Conservation (phyloP, 257 asterid genomes). For the Handroanthus guayacan region DNA sequence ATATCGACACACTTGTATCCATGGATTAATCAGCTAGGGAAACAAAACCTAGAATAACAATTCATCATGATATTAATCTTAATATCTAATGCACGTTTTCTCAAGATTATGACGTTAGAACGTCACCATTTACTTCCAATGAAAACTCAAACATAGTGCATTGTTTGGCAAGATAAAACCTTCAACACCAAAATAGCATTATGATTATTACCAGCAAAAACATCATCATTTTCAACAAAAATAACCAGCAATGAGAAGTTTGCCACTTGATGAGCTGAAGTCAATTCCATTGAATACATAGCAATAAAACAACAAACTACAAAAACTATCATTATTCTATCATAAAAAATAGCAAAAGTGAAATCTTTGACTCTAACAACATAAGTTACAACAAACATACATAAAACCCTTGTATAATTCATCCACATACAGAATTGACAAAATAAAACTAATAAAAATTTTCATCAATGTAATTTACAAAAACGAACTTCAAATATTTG, state of each 20-base stretch:
- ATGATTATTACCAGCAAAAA: not conserved
- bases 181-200: conserved; percentile 16
- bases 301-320: not conserved
- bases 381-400: conserved; percentile 1
- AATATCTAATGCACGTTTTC: not conserved
- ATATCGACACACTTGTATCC: not conserved
- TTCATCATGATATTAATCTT: not conserved
- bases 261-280: not conserved
- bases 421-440: not conserved
- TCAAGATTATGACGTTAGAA: not conserved
- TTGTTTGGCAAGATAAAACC: conserved; percentile 8
- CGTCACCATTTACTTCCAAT: not conserved
- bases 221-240: not conserved
- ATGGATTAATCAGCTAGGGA: conserved; percentile 8
- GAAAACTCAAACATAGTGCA: not conserved
- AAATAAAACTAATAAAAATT: not conserved
- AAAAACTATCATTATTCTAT: not conserved
- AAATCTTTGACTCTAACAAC: conserved; percentile 15
- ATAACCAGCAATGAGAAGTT: not conserved
- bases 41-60: not conserved
- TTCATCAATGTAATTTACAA: not conserved
- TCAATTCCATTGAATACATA: not conserved
- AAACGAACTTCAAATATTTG: not conserved
- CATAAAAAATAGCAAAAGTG: not conserved
- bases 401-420: conserved; percentile 2